Evolutionary conservation across 1,284 basidiomycete species (phyloP).

Genomic region (Sporisorium exsertum): DNA sequence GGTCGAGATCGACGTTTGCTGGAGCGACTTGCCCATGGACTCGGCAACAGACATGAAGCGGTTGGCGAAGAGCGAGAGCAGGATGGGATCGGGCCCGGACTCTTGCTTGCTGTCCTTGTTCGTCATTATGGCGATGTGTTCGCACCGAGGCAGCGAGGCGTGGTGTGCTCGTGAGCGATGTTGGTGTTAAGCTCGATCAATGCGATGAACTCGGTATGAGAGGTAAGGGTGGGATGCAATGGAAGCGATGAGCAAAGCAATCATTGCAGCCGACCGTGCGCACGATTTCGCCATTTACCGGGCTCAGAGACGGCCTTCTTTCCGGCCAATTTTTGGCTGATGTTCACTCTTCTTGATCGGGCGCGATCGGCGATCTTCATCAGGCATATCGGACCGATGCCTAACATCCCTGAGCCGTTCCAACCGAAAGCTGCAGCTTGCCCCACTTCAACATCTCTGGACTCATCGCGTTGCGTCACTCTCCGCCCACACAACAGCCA

Average conservation of each 20-base stretch:
- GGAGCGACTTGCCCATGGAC: constrained; percentile 89
- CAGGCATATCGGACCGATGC: too few relatives aligned
- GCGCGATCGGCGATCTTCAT: neutral
- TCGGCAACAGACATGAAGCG: constrained; percentile 92
- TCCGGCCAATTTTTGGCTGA: constrained; percentile 19
- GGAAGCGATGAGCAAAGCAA: neutral
- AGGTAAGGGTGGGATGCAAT: neutral
- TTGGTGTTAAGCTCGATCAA: neutral
- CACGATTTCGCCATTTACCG: neutral
- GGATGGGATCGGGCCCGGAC: constrained; percentile 79
- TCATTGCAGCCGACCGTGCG: constrained; percentile 3
- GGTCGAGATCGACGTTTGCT: constrained; percentile 87
- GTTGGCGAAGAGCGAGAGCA: constrained; percentile 89
- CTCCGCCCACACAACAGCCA: neutral
- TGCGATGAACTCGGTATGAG: too few relatives aligned
- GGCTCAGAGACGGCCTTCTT: constrained; percentile 22
- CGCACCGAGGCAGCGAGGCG: neutral
- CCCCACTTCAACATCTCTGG: neutral
- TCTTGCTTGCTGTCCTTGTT: constrained; percentile 13
- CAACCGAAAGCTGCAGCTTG: neutral
- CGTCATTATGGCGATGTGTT: constrained; percentile 8
- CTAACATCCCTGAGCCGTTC: too few relatives aligned
- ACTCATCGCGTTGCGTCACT: neutral
- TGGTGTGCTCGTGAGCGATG: too few relatives aligned
- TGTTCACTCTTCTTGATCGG: neutral